Base-by-base conservation (phyloP, 2,329 filamentous ascomycete genomes). In the Colletotrichum plurivorum region DNA sequence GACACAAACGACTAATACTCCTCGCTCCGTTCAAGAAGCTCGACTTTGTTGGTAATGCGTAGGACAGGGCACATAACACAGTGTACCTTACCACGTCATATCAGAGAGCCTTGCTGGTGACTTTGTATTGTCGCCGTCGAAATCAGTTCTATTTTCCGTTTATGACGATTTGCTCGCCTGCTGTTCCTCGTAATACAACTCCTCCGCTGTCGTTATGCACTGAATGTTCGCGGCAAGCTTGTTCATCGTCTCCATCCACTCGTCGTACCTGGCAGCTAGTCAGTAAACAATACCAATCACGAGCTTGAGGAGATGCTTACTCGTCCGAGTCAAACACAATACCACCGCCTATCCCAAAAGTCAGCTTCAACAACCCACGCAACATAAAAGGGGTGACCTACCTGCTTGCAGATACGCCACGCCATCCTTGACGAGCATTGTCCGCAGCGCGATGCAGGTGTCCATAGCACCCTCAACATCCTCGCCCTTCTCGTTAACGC, bases 321-420 rank as follows among this genome's bases (percentile, higher is more conserved):
- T 87, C 92, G 77, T 97, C 95, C 48, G 93, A 97, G 81, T 98
- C 96, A 77, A 95, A 97, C 51, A 97, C 95, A 76, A 98, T 97
- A 36, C 95, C 95, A 43, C 95, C 95, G 15, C 93, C 88, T 89
- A 62, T 51, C 36, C 22, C 12, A 10, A 39, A 57, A 36, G 48
- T 69, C 31, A 71, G 55, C 43, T 31, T 62, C 5, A 54, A 2
- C 12, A 53, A 15, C 4, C 25, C 10, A 20, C 36, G 13, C 15
- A 10, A 3, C 7, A 2, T 13, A 15, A 10, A 36, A 49, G 25
- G 54, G 27, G 20, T 22, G 57, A 79, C 85, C 78, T 74, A 84
- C 88, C 89, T n/a, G 89, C 89, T 77, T 99, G 96, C 71, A 99
- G 86, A 83, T 98, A 98, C 3, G 94, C 95, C 66, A 96, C 87